Evolutionary conservation across 2,329 filamentous ascomycete species (phyloP).

Genomic region (Ophiostoma ulmi): DNA sequence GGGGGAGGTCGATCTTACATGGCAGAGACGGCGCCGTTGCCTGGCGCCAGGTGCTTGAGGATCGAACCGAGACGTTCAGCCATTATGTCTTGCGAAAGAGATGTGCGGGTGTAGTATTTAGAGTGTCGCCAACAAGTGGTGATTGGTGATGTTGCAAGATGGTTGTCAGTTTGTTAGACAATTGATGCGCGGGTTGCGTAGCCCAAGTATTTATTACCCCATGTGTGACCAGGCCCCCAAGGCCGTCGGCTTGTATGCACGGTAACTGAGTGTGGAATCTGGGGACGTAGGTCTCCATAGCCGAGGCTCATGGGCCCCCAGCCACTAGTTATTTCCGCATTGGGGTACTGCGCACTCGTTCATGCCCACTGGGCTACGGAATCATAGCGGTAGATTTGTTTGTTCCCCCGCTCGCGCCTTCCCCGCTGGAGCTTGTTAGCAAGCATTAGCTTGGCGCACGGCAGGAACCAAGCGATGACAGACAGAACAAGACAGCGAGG

Average conservation of each 20-base stretch:
- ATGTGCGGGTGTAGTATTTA: neutral
- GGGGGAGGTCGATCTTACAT: conserved; percentile 52
- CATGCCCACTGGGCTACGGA: conserved; percentile 7
- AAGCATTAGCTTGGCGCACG: neutral
- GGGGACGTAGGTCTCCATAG: conserved; percentile 16
- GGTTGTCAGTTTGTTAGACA: no score
- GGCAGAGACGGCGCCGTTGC: conserved; percentile 58
- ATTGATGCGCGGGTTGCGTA: neutral
- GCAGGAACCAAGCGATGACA: conserved; percentile 14
- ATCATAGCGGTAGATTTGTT: conserved; percentile 19
- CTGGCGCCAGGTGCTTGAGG: conserved; percentile 76
- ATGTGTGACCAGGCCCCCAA: neutral
- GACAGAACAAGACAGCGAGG: neutral
- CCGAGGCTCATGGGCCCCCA: conserved; percentile 20
- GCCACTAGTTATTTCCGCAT: conserved; percentile 16
- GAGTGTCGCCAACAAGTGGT: neutral
- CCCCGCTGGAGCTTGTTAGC: neutral
- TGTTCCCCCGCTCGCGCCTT: conserved; percentile 20
- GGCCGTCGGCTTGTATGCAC: conserved; percentile 2
- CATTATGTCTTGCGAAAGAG: conserved; percentile 33
- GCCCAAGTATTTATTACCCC: conserved; percentile 8
- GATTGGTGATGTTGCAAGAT: neutral
- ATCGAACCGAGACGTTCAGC: conserved; percentile 82
- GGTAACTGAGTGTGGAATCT: conserved; percentile 10
- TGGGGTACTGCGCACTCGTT: conserved; percentile 10